Percentiles rank a stretch among this genome's conserved stretches.
Conservation (phyloP, 495 filamentous ascomycete species). For the Bathelium albidoporum region DNA sequence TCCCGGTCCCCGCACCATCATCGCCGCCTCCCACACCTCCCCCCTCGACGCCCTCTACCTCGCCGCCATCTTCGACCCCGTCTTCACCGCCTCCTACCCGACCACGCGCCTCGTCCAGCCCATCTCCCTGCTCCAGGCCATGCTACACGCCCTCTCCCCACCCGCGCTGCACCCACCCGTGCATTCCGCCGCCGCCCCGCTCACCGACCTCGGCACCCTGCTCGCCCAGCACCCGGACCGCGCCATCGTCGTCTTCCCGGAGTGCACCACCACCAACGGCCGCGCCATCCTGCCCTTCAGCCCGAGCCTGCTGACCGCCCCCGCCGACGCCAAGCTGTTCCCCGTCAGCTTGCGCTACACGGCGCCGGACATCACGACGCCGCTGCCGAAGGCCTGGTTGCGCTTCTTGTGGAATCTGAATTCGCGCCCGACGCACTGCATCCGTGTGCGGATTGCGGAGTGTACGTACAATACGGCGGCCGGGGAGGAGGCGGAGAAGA, state of each 20-base stretch:
- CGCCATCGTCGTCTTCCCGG: constrained; percentile 77
- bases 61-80: constrained; percentile 90
- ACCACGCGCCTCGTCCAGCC: constrained; percentile 58
- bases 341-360: constrained; percentile 83
- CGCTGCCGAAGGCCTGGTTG: constrained; percentile 59
- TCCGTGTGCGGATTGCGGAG: constrained; percentile 81
- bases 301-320: constrained; percentile 56
- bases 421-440: constrained; percentile 75
- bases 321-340: constrained; percentile 62
- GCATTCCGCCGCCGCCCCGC: constrained; percentile 33
- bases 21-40: constrained; percentile 82
- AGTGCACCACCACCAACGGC: constrained; percentile 89
- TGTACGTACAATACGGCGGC: constrained; percentile 40
- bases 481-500: not conserved
- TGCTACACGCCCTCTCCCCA: constrained; percentile 58
- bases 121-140: constrained; percentile 64
- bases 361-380: constrained; percentile 80
- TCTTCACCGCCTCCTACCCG: constrained; percentile 81
- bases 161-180: constrained; percentile 42
- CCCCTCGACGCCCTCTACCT: constrained; percentile 91
- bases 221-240: constrained; percentile 57
- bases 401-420: constrained; percentile 76
- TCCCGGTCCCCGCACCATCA: constrained; percentile 64
- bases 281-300: constrained; percentile 79
- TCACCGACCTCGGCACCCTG: constrained; percentile 54